A percentile compares a stretch with the other conserved stretches of the same genome.
phyloP scores from a whole-genome alignment of 2,329 filamentous ascomycete genomes.

The Colletotrichum tanaceti region DNA sequence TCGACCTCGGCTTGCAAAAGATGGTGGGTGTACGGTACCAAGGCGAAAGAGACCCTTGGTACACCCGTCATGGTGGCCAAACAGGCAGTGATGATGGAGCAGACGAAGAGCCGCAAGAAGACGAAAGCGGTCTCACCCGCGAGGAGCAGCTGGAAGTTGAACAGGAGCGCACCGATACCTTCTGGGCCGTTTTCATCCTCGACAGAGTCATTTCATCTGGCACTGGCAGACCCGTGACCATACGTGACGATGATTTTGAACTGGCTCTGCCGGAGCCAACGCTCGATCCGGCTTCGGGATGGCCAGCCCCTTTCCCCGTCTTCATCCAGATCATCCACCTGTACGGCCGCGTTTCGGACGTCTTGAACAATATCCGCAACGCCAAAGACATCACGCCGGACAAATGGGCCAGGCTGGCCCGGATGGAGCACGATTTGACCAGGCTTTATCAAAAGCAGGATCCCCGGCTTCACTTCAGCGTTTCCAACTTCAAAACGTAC shows the following conservation, averaged over 20 bases:
- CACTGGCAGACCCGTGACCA: constrained; percentile 84
- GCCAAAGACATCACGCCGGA: constrained; percentile 80
- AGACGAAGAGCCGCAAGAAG: constrained; percentile 52
- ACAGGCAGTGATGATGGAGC: constrained; percentile 46
- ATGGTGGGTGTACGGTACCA: constrained; percentile 77
- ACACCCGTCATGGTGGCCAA: constrained; percentile 58
- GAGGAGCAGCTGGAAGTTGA: constrained; percentile 75
- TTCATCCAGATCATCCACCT: constrained; percentile 87
- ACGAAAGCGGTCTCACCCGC: constrained; percentile 55
- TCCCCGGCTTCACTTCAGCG: constrained; percentile 82
- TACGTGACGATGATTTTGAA: constrained; percentile 88
- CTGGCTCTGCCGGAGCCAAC: constrained; percentile 71
- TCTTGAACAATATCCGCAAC: constrained; percentile 83
- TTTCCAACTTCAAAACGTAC: constrained; percentile 86
- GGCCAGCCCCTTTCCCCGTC: constrained; percentile 82
- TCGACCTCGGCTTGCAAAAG: constrained; percentile 85
- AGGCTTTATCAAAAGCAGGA: constrained; percentile 78
- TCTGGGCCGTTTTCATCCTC: constrained; percentile 90
- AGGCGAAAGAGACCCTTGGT: constrained; percentile 64
- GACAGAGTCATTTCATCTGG: constrained; percentile 90
- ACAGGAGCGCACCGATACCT: constrained; percentile 85
- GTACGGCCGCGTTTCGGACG: constrained; percentile 85
- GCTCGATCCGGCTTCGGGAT: constrained; percentile 68
- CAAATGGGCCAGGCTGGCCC: constrained; percentile 75
- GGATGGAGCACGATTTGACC: constrained; percentile 86